Percentiles rank a stretch among this genome's conserved stretches.
Conservation (phyloP, 164 flowering plant genomes). For the Chloranthus sessilifolius region DNA sequence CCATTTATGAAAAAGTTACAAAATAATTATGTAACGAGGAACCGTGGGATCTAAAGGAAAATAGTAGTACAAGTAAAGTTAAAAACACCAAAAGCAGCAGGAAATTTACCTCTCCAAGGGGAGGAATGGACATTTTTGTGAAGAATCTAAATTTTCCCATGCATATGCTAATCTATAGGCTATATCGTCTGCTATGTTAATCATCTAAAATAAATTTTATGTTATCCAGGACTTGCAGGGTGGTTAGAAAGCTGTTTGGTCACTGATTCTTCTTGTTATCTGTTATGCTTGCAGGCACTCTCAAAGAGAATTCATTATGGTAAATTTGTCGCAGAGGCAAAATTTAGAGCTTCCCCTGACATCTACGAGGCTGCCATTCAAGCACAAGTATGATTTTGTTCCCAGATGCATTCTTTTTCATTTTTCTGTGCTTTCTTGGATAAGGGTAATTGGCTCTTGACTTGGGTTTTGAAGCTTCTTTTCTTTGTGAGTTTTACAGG, state of each 20-base stretch:
- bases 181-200: background rate
- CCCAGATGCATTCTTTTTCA: background rate
- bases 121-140: too few species aligned
- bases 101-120: too few species aligned
- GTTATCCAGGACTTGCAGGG: too few species aligned
- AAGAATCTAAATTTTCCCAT: too few species aligned
- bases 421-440: background rate
- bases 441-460: background rate
- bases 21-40: too few species aligned
- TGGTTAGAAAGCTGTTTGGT: too few species aligned
- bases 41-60: too few species aligned
- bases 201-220: background rate
- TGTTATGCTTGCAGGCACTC: conserved; percentile 41
- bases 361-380: conserved; percentile 57
- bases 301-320: conserved; percentile 89
- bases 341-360: conserved; percentile 58
- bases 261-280: background rate
- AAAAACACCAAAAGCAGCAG: background rate
- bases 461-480: conserved; percentile 5
- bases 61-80: too few species aligned
- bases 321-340: conserved; percentile 83
- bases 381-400: conserved; percentile 43
- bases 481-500: conserved; percentile 33
- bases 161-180: too few species aligned
- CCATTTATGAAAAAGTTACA: too few species aligned